Evolutionary conservation across 441 rosid genomes (phyloP).

Genomic region (Eutrema salsugineum): DNA sequence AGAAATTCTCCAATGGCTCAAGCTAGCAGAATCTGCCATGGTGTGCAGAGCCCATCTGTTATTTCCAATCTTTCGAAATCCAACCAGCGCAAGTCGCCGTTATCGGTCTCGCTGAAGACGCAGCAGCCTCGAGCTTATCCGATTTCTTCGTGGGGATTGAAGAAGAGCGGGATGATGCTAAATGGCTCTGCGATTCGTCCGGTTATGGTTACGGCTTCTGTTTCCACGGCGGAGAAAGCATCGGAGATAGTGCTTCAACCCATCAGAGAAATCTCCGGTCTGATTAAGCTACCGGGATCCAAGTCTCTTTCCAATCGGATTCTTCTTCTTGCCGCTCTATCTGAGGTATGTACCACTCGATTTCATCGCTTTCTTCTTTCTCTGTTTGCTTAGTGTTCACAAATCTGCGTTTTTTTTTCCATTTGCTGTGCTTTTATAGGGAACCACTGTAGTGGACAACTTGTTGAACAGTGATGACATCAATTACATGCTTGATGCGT

Average conservation of each 20-base stretch:
- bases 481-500: slow-evolving; percentile 89
- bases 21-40: slow-evolving; percentile 44
- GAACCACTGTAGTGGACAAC: slow-evolving; percentile 86
- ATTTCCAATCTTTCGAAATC: slow-evolving; percentile 33
- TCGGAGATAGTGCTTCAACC: slow-evolving; percentile 87
- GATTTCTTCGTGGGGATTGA: slow-evolving; percentile 29
- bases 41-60: slow-evolving; percentile 32
- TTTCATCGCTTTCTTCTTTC: neutral
- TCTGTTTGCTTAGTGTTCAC: neutral
- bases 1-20: slow-evolving; percentile 48
- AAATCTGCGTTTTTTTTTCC: neutral
- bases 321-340: slow-evolving; percentile 89
- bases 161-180: slow-evolving; percentile 13
- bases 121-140: slow-evolving; percentile 30
- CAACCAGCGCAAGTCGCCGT: slow-evolving; percentile 24
- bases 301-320: slow-evolving; percentile 92
- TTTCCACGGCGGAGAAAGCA: slow-evolving; percentile 57
- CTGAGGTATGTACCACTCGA: slow-evolving; percentile 56
- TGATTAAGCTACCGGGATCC: slow-evolving; percentile 84
- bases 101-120: slow-evolving; percentile 42
- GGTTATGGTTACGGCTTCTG: slow-evolving; percentile 57
- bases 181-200: slow-evolving; percentile 14
- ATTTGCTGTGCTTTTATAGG: slow-evolving; percentile 37
- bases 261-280: slow-evolving; percentile 81
- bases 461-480: slow-evolving; percentile 90